Conservation (phyloP, 805 yeast genomes). For the Yarrowia deformans region DNA sequence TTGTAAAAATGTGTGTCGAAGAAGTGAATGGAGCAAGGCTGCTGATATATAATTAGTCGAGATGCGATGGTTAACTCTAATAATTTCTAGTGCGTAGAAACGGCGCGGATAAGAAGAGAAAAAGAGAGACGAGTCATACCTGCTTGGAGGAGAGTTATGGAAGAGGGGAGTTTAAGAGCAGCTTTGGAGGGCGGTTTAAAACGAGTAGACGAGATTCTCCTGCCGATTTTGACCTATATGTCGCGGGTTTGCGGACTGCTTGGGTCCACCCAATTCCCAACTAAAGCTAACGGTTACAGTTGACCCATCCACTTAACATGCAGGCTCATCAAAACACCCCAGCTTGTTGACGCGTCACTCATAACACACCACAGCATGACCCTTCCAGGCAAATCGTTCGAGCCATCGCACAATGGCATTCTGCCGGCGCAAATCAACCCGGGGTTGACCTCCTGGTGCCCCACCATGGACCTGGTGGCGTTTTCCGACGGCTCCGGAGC, state of each 20-base stretch:
- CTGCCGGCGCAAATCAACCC: conserved; percentile 42
- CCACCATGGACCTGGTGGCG: conserved; percentile 61
- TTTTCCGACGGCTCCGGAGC: conserved; percentile 55
- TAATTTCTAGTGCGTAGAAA: neutral
- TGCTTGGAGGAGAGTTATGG: neutral
- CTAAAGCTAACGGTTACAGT: too few species aligned
- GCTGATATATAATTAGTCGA: too few species aligned
- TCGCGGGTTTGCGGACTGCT: too few species aligned
- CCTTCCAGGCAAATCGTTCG: neutral
- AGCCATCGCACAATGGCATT: conserved; percentile 40
- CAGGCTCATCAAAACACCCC: neutral
- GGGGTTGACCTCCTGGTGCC: conserved; percentile 54
- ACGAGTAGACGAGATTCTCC: too few species aligned
- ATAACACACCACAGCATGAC: too few species aligned
- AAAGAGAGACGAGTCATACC: neutral
- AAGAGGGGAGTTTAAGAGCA: neutral
- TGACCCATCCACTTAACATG: neutral
- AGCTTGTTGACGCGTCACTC: neutral
- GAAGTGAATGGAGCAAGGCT: too few species aligned
- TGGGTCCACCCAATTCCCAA: too few species aligned
- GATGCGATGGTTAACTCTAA: neutral
- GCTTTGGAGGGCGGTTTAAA: neutral
- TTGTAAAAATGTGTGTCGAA: too few species aligned
- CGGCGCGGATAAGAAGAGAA: neutral
- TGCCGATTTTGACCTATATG: too few species aligned